phyloP scores from a whole-genome alignment of 148 eudicot species.

The Polygonum maritimum region DNA sequence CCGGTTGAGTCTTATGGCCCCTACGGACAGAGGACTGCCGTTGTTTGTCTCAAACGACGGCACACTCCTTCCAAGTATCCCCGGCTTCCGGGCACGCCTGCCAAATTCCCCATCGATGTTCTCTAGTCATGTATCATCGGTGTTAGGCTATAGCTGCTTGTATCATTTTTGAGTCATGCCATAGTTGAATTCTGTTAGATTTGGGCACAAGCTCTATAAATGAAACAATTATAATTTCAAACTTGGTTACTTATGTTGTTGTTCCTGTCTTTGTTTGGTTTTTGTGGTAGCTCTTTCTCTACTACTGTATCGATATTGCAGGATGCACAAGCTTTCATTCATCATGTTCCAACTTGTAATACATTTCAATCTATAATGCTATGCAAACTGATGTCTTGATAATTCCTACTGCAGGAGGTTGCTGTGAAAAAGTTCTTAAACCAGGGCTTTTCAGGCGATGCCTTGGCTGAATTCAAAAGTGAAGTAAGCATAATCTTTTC shows the following conservation, averaged over 20 bases:
- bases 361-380: background rate
- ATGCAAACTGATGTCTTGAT: background rate
- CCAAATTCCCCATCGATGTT: constrained; percentile 20
- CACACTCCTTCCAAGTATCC: constrained; percentile 82
- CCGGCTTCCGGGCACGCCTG: constrained; percentile 81
- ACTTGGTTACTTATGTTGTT: background rate
- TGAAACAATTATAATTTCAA: background rate
- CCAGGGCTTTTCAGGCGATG: constrained; percentile 98
- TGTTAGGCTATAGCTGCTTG: too few species aligned
- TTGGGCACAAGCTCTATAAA: background rate
- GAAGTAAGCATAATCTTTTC: constrained; percentile 57
- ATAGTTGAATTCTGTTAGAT: background rate
- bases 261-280: background rate
- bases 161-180: background rate
- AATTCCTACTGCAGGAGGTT: constrained; percentile 63
- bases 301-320: background rate
- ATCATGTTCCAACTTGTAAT: background rate
- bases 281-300: background rate
- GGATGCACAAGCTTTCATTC: background rate
- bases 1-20: constrained; percentile 86
- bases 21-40: constrained; percentile 77
- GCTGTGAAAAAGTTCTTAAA: constrained; percentile 98
- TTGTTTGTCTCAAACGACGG: constrained; percentile 56
- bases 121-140: too few species aligned
- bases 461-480: constrained; percentile 92